Evolutionary conservation across 495 filamentous ascomycete species (phyloP), one percentile per base, ranked within the genome.

Genomic region (Xylaria cubensis): DNA sequence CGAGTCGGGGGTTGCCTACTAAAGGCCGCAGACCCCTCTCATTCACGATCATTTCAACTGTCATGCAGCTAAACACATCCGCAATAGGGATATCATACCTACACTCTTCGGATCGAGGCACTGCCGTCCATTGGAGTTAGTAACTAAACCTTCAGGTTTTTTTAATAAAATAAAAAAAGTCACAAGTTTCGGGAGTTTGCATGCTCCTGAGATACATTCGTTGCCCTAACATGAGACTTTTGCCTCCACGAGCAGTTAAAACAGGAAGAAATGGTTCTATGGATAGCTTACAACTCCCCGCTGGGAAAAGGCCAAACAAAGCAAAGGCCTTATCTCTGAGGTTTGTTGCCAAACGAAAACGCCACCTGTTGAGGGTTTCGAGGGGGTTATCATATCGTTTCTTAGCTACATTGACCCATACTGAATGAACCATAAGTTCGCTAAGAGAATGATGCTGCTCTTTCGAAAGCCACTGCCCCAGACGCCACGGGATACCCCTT

Each of bases 341-440:
- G 15, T 58, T 12, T 58, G 4, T 58, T 32, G 53, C 53, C 15
- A 58, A 58, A 12, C 53, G 53, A 58, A 29, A 58, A 58, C 53
- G 53, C 53, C 53, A 58, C 17, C 53, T 26, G 10, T 58, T 26
- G 53, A 58, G 5, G 0, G 53, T 32, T 19, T 58, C 53, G 3
- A 58, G 53, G 24, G 53, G 24, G 24, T 58, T 32, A 32, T 58
- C 53, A 26, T 32, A 58, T 26, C 53, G 53, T 32, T 12, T 15
- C 53, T 58, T 58, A 58, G 53, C 53, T 58, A 58, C 29, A 32
- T 58, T 58, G 29, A 58, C 24, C 53, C 53, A 58, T 26, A 58
- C 6, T 26, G 53, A 32, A 32, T 58, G 53, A 58, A 58, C 53
- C 12, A 58, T 58, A 4, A 58, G 29, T 32, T 32, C 53, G 24